Percentiles rank a stretch among this genome's conserved stretches.
These are phyloP conservation scores for Pseudogymnoascus sp. DNA, from an alignment of 2,329 filamentous ascomycete species.

Conservation along the genomic window DNA sequence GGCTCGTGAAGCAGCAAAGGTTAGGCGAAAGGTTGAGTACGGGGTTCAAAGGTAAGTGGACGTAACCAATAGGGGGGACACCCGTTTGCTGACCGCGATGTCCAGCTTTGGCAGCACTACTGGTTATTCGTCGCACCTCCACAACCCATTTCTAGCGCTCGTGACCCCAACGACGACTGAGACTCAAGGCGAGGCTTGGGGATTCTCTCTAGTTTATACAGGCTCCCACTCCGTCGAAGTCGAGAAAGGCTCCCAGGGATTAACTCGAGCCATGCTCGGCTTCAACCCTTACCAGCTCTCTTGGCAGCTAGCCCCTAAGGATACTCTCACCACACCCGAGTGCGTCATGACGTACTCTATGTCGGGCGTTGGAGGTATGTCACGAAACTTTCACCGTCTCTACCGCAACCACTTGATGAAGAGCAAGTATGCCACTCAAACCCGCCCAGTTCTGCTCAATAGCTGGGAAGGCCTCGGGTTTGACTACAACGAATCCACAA, in stretches of 20 bases:
- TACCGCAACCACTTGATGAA: conserved; percentile 53
- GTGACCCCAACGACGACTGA: conserved; percentile 50
- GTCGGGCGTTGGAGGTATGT: conserved; percentile 51
- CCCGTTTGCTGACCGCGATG: neutral
- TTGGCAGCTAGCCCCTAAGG: conserved; percentile 45
- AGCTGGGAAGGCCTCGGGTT: conserved; percentile 58
- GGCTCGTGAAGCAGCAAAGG: conserved; percentile 48
- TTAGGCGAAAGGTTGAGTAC: conserved; percentile 46
- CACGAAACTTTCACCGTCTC: conserved; percentile 50
- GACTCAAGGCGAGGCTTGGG: conserved; percentile 51
- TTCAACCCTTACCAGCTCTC: conserved; percentile 53
- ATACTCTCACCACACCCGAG: conserved; percentile 52
- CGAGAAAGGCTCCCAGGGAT: conserved; percentile 52
- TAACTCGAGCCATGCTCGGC: conserved; percentile 51
- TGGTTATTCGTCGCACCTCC: conserved; percentile 54
- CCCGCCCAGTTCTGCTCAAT: conserved; percentile 50
- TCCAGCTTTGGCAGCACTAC: conserved; percentile 49
- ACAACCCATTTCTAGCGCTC: conserved; percentile 56
- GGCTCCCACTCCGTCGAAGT: conserved; percentile 54
- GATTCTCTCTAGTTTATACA: conserved; percentile 56
- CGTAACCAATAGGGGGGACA: neutral
- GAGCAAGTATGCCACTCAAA: conserved; percentile 43
- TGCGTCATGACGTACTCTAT: conserved; percentile 53
- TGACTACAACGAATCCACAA: conserved; percentile 46
- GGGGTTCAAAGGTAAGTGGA: conserved; percentile 42